These are phyloP conservation scores for Phytopythium litorale DNA, from an alignment of 352 stramenopile genomes.

Conservation along the genomic window DNA sequence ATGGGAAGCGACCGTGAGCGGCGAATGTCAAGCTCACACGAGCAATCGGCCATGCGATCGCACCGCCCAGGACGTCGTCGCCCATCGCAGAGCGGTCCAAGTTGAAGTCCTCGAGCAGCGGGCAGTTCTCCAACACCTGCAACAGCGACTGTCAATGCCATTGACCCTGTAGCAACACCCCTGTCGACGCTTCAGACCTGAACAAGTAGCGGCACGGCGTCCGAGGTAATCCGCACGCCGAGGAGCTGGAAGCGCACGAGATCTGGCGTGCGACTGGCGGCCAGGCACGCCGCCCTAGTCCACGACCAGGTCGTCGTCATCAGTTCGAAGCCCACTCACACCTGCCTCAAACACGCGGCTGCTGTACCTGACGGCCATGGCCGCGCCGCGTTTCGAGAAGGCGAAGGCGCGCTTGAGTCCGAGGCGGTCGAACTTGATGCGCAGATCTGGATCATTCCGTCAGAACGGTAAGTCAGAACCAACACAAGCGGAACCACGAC, in stretches of 20 bases:
- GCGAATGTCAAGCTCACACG: neutral
- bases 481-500: neutral
- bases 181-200: constrained; percentile 15
- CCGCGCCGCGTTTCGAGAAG: constrained; percentile 29
- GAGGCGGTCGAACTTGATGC: constrained; percentile 60
- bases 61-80: constrained; percentile 24
- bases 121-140: constrained; percentile 28
- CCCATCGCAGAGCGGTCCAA: constrained; percentile 18
- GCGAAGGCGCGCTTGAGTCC: constrained; percentile 39
- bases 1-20: neutral
- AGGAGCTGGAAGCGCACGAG: constrained; percentile 34
- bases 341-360: neutral
- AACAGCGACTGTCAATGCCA: neutral
- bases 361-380: constrained; percentile 27
- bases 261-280: constrained; percentile 22
- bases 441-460: constrained; percentile 28
- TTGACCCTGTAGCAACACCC: neutral
- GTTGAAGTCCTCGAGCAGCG: constrained; percentile 22
- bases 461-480: neutral
- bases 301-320: neutral
- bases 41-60: neutral
- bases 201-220: constrained; percentile 17
- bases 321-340: neutral
- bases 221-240: constrained; percentile 21
- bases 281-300: constrained; percentile 19